Base-by-base conservation (phyloP, 371 early-diverging fungal genomes). In the Sporodiniella umbellata region DNA sequence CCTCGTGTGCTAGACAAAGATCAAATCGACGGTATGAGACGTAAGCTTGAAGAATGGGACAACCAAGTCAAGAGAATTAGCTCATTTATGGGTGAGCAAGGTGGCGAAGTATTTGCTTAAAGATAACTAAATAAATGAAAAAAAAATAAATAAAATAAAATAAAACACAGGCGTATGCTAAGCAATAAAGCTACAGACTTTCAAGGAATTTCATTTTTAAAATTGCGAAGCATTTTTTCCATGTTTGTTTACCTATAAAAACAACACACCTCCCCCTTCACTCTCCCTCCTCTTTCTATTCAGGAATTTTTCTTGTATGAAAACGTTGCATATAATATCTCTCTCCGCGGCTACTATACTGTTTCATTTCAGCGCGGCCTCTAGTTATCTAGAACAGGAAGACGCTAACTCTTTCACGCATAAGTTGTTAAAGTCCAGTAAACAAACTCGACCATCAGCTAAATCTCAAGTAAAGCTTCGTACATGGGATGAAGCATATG, bases 1-100 rank as follows among this genome's bases (percentile, higher is more conserved):
- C 96, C 98, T 11, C 90, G 99, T 54, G 95, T 95, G 3, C 71
- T 99, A 54, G 95, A 93, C 70, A 83, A 76, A 72, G 75, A 77
- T 14, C 98, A 98, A 72, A 92, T 99, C 52, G 81, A 83, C 58
- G 82, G 79, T 25, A 83, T 86, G 84, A 75, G 80, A 55, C 77
- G 78, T 59, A 58, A 54, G 48, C 55, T 63, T 43, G 58, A 58
- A 45, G 64, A 58, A 58, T 63, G 64, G 64, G 53, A 58, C 45
- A 58, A 48, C 17, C 64, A 63, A 52, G 64, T 63, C 19, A 63
- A 78, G 60, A 80, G 51, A 56, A 83, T 81, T 40, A 76, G 80
- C 23, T 43, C 72, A 33, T 72, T 80, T 51, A 78, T 84, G 62
- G 74, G 81, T 53, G 73, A 76, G 37, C 83, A 84, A 59, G 80